Base-by-base conservation (phyloP, 2,329 filamentous ascomycete genomes). In the Leptographium lundbergii region DNA sequence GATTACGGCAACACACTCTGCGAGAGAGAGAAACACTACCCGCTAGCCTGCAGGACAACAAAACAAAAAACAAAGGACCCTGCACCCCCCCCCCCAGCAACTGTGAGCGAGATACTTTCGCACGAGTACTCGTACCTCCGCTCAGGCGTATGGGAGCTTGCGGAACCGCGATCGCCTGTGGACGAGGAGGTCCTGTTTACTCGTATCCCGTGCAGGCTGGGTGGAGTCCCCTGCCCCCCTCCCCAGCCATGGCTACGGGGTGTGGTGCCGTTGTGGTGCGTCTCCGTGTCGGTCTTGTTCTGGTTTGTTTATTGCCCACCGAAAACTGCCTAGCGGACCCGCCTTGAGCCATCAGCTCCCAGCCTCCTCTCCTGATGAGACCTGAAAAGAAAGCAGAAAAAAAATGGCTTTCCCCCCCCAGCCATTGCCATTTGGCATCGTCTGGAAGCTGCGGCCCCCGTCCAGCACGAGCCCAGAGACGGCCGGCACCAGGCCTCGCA, bases 11-110 rank as follows among this genome's bases (percentile, higher is more conserved):
- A n/a, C n/a, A n/a, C n/a, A n/a, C n/a, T n/a, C n/a, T n/a, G n/a
- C n/a, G n/a, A 36, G n/a, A 27, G 36, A 24, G 29, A 50, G 48
- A 42, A 34, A 39, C 24, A 22, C 25, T 14, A 22, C 14, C 39
- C 42, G 25, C 34, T 50, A 51, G 56, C 47, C 24, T 45, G 48
- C 48, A 47, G 39, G 34, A 58, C 24, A 58, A 58, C 36, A 54
- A 54, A 42, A 53, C 24, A 52, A 59, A 62, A 51, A 48, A 55
- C 59, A 54, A n/a, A n/a, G n/a, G n/a, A 57, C 36, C 29, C 47
- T 17, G 34, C 47, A 25, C 45, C 36, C 13, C 36, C 14, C 36
- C 36, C 36, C 36, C 36, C 9, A 51, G 48, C 48, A 51, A 22
- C 24, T 51, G 13, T 51, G 48, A 29, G 48, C 13, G 24, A 29